Conservation (phyloP, 805 yeast genomes). For the Myxozyma sirexii region DNA sequence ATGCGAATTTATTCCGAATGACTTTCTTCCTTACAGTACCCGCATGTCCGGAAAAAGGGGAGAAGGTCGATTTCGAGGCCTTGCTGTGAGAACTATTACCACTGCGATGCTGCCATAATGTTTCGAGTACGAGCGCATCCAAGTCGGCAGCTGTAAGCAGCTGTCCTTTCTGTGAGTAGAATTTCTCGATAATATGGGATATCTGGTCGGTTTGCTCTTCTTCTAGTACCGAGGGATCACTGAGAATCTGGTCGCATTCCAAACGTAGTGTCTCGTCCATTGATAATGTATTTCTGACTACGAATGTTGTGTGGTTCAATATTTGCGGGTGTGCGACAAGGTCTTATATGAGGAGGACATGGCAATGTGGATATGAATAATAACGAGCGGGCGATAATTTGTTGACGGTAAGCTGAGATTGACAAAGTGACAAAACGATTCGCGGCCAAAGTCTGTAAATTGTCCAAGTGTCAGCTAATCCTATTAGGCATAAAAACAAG, state of each 20-base stretch:
- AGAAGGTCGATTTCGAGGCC: neutral
- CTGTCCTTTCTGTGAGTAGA: conserved; percentile 18
- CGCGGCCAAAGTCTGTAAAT: too few species aligned
- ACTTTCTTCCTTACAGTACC: conserved; percentile 8
- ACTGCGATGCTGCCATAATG: conserved; percentile 24
- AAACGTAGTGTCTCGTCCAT: conserved; percentile 12
- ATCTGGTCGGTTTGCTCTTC: conserved; percentile 31
- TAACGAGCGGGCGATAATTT: neutral
- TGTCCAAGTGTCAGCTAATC: too few species aligned
- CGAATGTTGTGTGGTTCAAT: neutral
- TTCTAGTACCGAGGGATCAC: conserved; percentile 28
- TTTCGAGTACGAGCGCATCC: conserved; percentile 24
- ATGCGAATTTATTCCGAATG: neutral
- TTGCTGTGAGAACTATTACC: neutral
- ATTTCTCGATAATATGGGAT: conserved; percentile 5
- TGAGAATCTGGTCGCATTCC: conserved; percentile 24
- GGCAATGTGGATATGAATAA: too few species aligned
- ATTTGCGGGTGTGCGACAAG: neutral
- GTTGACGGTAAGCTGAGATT: too few species aligned
- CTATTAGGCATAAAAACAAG: too few species aligned
- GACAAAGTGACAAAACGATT: too few species aligned
- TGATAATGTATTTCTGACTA: neutral
- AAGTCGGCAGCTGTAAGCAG: conserved; percentile 25
- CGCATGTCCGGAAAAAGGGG: neutral
- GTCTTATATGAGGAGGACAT: too few species aligned